A percentile compares a stretch with the other conserved stretches of the same genome.
Evolutionary conservation across 2,329 filamentous ascomycete genomes (phyloP).

Genomic region (Alternaria sp.): DNA sequence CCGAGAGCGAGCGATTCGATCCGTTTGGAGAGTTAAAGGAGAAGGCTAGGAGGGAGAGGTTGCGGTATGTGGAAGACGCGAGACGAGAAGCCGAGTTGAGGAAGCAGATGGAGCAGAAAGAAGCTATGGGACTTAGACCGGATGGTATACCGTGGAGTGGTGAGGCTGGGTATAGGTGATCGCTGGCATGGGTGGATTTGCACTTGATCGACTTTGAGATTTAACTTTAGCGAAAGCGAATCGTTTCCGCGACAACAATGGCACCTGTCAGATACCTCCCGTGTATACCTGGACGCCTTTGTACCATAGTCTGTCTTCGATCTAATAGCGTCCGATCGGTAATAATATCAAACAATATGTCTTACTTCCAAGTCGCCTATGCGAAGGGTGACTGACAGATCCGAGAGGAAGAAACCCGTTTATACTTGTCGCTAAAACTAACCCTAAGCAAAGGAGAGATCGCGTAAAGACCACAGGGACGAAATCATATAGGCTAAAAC

Average conservation of each 20-base stretch:
- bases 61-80: constrained; percentile 32
- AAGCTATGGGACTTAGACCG: constrained; percentile 34
- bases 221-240: not conserved
- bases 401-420: not conserved
- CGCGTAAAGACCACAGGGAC: rapidly evolving
- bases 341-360: not conserved
- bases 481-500: not conserved
- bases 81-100: constrained; percentile 28
- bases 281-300: not conserved
- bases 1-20: constrained; percentile 44
- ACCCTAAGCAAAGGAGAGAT: not conserved
- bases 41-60: constrained; percentile 37
- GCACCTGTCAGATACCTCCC: not conserved
- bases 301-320: not conserved
- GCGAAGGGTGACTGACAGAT: not conserved
- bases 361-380: not conserved
- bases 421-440: not conserved
- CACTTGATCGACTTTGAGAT: not conserved
- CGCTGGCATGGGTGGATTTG: not conserved
- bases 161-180: constrained; percentile 6
- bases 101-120: constrained; percentile 27
- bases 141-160: constrained; percentile 13
- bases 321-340: not conserved
- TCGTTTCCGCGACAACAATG: not conserved
- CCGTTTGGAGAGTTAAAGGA: constrained; percentile 46